phyloP scores from a whole-genome alignment of 306 rosid species.

The Fragaria vesca region DNA sequence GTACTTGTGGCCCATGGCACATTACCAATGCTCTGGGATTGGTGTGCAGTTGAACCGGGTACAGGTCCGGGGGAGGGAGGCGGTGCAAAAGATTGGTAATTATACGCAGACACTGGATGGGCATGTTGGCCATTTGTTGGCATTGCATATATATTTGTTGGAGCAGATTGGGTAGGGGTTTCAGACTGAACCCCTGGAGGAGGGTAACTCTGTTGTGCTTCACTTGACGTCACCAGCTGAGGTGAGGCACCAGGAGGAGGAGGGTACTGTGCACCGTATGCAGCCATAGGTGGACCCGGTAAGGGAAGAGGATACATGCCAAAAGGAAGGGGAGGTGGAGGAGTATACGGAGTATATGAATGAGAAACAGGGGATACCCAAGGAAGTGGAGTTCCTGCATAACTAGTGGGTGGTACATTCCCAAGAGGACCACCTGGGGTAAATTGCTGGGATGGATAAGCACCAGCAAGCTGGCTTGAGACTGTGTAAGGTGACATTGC shows the following conservation, averaged over 20 bases:
- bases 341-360: slow-evolving; percentile 59
- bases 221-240: slow-evolving; percentile 57
- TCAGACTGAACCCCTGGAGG: slow-evolving; percentile 95
- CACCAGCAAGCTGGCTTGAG: slow-evolving; percentile 67
- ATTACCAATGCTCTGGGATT: slow-evolving; percentile 55
- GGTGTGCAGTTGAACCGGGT: slow-evolving; percentile 39
- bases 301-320: slow-evolving; percentile 51
- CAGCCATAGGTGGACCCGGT: slow-evolving; percentile 76
- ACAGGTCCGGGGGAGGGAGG: slow-evolving; percentile 42
- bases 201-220: slow-evolving; percentile 74
- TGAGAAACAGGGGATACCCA: slow-evolving; percentile 96
- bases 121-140: slow-evolving; percentile 61
- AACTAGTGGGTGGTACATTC: slow-evolving; percentile 52
- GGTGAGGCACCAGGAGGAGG: slow-evolving; percentile 87
- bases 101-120: slow-evolving; percentile 68
- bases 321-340: slow-evolving; percentile 84
- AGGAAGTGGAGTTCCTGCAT: slow-evolving; percentile 66
- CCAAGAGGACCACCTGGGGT: slow-evolving; percentile 72
- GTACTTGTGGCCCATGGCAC: slow-evolving; percentile 79
- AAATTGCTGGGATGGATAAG: slow-evolving; percentile 91
- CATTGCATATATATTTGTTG: slow-evolving; percentile 54
- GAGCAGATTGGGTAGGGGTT: slow-evolving; percentile 52
- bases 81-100: slow-evolving; percentile 74
- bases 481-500: slow-evolving; percentile 67
- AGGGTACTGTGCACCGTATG: slow-evolving; percentile 76